These are phyloP conservation scores for Phytophthora constricta DNA, from an alignment of 352 stramenopile genomes.

Conservation along the genomic window DNA sequence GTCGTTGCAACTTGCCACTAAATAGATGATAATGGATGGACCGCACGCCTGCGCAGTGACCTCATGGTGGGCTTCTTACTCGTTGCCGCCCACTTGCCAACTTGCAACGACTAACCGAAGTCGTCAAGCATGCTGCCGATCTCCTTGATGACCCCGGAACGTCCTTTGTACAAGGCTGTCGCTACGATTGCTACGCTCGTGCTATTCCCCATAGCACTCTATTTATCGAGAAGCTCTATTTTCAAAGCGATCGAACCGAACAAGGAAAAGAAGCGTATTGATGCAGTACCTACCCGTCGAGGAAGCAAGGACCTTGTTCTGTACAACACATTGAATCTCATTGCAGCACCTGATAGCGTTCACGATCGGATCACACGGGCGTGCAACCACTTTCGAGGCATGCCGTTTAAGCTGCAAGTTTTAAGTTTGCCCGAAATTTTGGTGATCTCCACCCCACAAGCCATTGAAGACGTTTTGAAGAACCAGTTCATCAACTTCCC, in stretches of 20 bases:
- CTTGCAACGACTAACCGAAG: background rate
- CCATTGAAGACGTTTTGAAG: constrained; percentile 59
- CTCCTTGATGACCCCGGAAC: background rate
- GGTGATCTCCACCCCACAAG: constrained; percentile 28
- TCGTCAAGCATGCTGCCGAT: background rate
- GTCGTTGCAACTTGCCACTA: no score
- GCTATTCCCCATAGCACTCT: background rate
- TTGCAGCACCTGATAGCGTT: background rate
- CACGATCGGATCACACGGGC: background rate
- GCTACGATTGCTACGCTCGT: background rate
- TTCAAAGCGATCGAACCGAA: background rate
- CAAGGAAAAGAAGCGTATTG: background rate
- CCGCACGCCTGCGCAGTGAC: no score
- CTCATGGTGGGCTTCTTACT: background rate
- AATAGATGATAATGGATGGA: background rate
- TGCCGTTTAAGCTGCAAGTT: constrained; percentile 18
- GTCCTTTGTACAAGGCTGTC: background rate
- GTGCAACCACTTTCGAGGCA: background rate
- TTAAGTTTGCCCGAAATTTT: constrained; percentile 38
- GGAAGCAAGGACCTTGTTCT: background rate
- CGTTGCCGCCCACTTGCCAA: background rate
- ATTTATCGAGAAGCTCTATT: background rate
- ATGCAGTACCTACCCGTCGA: background rate
- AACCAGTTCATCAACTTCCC: constrained; percentile 74
- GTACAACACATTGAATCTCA: background rate